phyloP scores from a whole-genome alignment of 805 yeast species.

The Ogataea naganishii region DNA sequence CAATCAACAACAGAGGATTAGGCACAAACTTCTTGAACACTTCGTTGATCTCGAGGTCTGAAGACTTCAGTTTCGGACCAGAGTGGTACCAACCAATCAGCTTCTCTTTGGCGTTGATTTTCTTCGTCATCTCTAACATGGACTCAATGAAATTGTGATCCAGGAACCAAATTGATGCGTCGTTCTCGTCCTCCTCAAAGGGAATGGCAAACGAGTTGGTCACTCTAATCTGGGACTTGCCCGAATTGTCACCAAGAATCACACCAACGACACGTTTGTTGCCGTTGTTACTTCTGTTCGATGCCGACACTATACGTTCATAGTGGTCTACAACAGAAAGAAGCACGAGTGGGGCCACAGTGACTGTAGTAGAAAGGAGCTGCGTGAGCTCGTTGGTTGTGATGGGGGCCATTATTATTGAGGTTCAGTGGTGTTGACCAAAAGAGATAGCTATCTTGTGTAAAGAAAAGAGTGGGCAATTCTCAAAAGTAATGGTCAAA shows the following conservation, averaged over 20 bases:
- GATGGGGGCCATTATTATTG: too few relatives aligned
- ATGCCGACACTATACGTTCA: constrained; percentile 64
- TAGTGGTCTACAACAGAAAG: constrained; percentile 93
- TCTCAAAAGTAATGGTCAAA: too few relatives aligned
- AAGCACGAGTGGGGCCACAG: constrained; percentile 92
- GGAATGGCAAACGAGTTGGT: constrained; percentile 96
- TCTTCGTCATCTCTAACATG: constrained; percentile 97
- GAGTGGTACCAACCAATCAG: constrained; percentile 99
- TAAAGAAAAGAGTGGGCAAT: too few relatives aligned
- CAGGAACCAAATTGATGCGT: constrained; percentile 89
- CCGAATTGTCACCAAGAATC: constrained; percentile 70
- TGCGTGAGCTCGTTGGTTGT: too few relatives aligned
- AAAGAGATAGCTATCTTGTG: too few relatives aligned
- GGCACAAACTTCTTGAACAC: constrained; percentile 74
- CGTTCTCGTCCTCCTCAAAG: constrained; percentile 91
- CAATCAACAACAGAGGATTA: constrained; percentile 79
- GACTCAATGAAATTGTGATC: constrained; percentile 94
- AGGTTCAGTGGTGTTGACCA: too few relatives aligned
- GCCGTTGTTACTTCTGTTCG: constrained; percentile 26
- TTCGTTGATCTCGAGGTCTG: constrained; percentile 89
- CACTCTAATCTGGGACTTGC: constrained; percentile 47
- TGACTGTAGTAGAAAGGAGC: constrained; percentile 64
- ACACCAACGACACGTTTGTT: constrained; percentile 91
- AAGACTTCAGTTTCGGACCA: constrained; percentile 84
- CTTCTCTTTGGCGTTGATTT: constrained; percentile 94